Evolutionary conservation across 2,329 filamentous ascomycete species (phyloP).

Genomic region (Penicillium oxalicum): DNA sequence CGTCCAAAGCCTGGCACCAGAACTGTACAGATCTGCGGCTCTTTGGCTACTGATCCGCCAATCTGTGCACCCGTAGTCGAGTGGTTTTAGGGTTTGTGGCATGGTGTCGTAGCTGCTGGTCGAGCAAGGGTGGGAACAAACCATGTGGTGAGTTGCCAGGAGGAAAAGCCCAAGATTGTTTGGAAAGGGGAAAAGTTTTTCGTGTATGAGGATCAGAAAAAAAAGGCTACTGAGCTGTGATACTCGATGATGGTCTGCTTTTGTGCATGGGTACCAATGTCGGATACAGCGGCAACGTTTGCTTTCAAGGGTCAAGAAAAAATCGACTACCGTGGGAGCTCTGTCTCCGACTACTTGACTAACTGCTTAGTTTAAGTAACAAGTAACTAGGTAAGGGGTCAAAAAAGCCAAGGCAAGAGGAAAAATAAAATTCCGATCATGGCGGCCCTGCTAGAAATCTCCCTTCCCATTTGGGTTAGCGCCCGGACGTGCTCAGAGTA

Average conservation of each 20-base stretch:
- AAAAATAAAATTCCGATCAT: too few relatives aligned
- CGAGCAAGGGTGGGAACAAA: constrained; percentile 8
- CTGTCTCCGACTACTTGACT: background rate
- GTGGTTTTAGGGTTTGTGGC: constrained; percentile 10
- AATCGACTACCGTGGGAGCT: constrained; percentile 2
- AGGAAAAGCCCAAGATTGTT: constrained; percentile 7
- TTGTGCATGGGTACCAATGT: constrained; percentile 5
- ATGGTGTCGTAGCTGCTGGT: constrained; percentile 13
- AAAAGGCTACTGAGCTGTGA: constrained; percentile 8
- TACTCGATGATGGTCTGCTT: constrained; percentile 9
- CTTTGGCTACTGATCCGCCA: constrained; percentile 19
- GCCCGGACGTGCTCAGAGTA: too few relatives aligned
- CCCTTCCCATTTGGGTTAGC: too few relatives aligned
- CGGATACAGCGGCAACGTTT: constrained; percentile 6
- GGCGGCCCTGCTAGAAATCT: too few relatives aligned
- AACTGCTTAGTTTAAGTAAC: background rate
- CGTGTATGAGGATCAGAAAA: constrained; percentile 9
- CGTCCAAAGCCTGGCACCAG: constrained; percentile 16
- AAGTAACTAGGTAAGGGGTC: background rate
- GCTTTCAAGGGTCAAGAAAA: constrained; percentile 6
- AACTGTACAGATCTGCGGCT: constrained; percentile 16
- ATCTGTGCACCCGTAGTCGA: constrained; percentile 16
- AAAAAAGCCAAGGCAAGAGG: too few relatives aligned
- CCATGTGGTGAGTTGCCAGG: constrained; percentile 5
- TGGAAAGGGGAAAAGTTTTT: constrained; percentile 6